Conservation (phyloP, 2,329 filamentous ascomycete species). For the Chaetomiaceae sp. region DNA sequence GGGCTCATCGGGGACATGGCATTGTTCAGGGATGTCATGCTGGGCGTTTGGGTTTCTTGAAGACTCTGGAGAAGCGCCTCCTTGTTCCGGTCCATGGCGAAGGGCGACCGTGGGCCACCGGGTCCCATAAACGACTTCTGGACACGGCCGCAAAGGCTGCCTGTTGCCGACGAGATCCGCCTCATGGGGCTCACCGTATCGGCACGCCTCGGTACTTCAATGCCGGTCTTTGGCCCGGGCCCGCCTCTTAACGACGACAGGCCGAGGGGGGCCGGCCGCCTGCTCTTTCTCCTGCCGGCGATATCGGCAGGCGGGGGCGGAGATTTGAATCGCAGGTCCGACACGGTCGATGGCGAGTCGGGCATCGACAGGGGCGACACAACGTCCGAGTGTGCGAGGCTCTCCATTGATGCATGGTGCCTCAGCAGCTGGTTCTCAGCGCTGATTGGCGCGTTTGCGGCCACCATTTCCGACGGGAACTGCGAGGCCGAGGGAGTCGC, state of each 20-base stretch:
- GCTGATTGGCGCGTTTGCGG: conserved; percentile 5
- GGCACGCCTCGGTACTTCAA: conserved; percentile 43
- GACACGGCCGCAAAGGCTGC: conserved; percentile 39
- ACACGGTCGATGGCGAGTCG: conserved; percentile 29
- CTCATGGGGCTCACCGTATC: conserved; percentile 49
- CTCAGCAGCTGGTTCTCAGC: conserved; percentile 9
- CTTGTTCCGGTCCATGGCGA: conserved; percentile 42
- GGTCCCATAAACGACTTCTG: conserved; percentile 35
- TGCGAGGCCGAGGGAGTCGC: conserved; percentile 13
- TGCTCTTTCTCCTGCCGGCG: conserved; percentile 49
- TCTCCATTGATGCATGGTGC: conserved; percentile 20
- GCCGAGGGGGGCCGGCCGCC: conserved; percentile 46
- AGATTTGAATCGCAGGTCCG: conserved; percentile 42
- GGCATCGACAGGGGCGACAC: conserved; percentile 33
- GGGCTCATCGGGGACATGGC: conserved; percentile 43
- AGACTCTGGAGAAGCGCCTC: conserved; percentile 40
- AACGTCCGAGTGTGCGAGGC: conserved; percentile 24
- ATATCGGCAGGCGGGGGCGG: conserved; percentile 50
- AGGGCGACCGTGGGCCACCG: conserved; percentile 40
- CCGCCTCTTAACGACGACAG: conserved; percentile 43
- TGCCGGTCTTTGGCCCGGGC: conserved; percentile 42
- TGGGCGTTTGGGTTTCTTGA: conserved; percentile 42
- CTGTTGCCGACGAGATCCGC: conserved; percentile 50
- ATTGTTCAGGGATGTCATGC: conserved; percentile 35
- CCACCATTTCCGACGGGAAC: conserved; percentile 24